Percentiles rank a stretch among this genome's conserved stretches.
Evolutionary conservation across 2,329 filamentous ascomycete species (phyloP).

Genomic region (Fusarium sublunatum): DNA sequence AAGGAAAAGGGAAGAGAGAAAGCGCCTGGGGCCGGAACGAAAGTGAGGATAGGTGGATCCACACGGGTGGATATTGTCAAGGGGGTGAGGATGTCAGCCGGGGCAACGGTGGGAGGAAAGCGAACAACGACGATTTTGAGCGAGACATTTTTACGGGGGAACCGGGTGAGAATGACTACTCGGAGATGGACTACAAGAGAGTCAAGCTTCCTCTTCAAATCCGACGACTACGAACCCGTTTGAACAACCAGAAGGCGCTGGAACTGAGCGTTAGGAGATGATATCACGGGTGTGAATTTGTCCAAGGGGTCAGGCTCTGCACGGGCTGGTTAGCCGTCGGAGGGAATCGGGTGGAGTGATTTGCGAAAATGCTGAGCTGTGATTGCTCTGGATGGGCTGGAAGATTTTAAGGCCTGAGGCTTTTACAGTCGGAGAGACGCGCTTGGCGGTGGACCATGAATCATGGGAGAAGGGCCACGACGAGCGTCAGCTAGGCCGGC

Average conservation of each 20-base stretch:
- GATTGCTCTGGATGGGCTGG: slow-evolving; percentile 46
- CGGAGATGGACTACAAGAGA: slow-evolving; percentile 13
- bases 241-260: slow-evolving; percentile 21
- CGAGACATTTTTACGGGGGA: slow-evolving; percentile 49
- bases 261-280: slow-evolving; percentile 25
- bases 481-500: slow-evolving; percentile 37
- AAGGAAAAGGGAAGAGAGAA: slow-evolving; percentile 57
- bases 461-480: slow-evolving; percentile 47
- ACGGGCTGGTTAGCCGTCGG: slow-evolving; percentile 49
- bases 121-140: slow-evolving; percentile 44
- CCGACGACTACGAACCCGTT: slow-evolving; percentile 1
- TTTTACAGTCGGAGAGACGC: slow-evolving; percentile 47
- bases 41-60: slow-evolving; percentile 53
- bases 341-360: slow-evolving; percentile 52
- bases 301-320: slow-evolving; percentile 38
- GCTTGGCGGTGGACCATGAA: slow-evolving; percentile 52
- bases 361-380: slow-evolving; percentile 44
- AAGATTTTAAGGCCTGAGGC: slow-evolving; percentile 50
- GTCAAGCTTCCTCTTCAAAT: slow-evolving; percentile 9
- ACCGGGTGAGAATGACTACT: slow-evolving; percentile 35
- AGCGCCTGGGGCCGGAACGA: slow-evolving; percentile 52
- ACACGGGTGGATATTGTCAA: slow-evolving; percentile 48
- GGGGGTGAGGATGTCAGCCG: slow-evolving; percentile 52
- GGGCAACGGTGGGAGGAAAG: slow-evolving; percentile 49
- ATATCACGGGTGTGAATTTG: slow-evolving; percentile 46